Evolutionary conservation across 768 basidiomycete genomes (phyloP).

Genomic region (Stropharia rugosoannulata): DNA sequence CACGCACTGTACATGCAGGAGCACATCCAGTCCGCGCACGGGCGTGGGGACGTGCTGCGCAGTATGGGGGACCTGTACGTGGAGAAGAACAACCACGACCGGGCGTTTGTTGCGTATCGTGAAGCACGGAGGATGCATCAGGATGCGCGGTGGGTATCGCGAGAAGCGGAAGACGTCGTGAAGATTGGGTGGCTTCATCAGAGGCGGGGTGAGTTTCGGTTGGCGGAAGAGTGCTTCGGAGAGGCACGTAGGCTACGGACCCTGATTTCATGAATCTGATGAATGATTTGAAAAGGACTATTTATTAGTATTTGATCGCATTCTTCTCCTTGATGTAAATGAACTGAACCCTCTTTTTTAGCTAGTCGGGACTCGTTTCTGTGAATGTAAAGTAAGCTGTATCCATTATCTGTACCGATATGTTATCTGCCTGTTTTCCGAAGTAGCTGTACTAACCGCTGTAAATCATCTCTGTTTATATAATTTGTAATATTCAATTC

Average conservation of each 20-base stretch:
- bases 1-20: conserved; percentile 1
- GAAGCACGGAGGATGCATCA: background rate
- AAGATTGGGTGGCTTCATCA: background rate
- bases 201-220: background rate
- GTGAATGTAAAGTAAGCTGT: no score
- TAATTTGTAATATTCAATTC: no score
- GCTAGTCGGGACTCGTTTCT: no score
- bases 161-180: background rate
- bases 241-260: background rate
- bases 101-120: background rate
- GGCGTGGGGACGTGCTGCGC: conserved; percentile 1
- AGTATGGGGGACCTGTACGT: conserved; percentile 1
- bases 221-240: background rate
- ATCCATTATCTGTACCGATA: no score
- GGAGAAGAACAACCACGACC: background rate
- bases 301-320: background rate
- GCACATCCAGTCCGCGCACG: conserved; percentile 1
- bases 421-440: no score
- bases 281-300: no score
- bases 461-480: background rate
- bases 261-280: background rate
- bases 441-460: background rate
- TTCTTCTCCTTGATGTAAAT: no score
- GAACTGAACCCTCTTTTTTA: no score
- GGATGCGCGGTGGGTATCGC: background rate